These are phyloP conservation scores for Trifolium fragiferum DNA, from an alignment of 306 rosid genomes.

Conservation along the genomic window DNA sequence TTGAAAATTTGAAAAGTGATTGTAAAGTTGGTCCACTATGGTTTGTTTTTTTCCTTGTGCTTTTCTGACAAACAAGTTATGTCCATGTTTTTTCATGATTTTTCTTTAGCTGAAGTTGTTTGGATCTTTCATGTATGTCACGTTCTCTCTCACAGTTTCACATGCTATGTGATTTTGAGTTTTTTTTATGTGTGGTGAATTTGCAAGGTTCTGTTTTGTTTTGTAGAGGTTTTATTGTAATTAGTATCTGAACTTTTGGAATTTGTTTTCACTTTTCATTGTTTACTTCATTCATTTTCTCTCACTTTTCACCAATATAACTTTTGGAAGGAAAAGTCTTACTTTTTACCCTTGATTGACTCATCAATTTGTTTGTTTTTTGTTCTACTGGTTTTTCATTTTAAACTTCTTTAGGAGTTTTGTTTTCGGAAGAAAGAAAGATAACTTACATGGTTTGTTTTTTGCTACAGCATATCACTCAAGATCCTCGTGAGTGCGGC, in stretches of 20 bases:
- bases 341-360: conserved; percentile 2
- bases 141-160: neutral
- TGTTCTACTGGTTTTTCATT: conserved; percentile 34
- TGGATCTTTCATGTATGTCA: conserved; percentile 50
- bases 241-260: conserved; percentile 39
- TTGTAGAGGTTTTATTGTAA: conserved; percentile 16
- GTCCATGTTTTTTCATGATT: conserved; percentile 37
- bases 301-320: conserved; percentile 12
- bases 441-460: conserved; percentile 45
- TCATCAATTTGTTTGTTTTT: conserved; percentile 12
- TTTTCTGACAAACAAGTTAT: conserved; percentile 44
- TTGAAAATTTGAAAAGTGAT: conserved; percentile 2
- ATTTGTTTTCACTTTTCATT: conserved; percentile 29
- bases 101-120: conserved; percentile 41
- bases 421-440: conserved; percentile 5
- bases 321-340: conserved; percentile 7
- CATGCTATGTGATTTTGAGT: conserved; percentile 35
- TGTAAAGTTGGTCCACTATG: conserved; percentile 32
- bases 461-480: conserved; percentile 49
- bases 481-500: conserved; percentile 43
- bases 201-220: conserved; percentile 29
- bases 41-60: conserved; percentile 10
- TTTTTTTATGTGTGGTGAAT: conserved; percentile 19
- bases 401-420: conserved; percentile 22
- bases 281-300: conserved; percentile 17